A percentile compares a stretch with the other conserved stretches of the same genome.
phyloP scores from a whole-genome alignment of 2,329 filamentous ascomycete genomes.

The Tolypocladium endophyticum region DNA sequence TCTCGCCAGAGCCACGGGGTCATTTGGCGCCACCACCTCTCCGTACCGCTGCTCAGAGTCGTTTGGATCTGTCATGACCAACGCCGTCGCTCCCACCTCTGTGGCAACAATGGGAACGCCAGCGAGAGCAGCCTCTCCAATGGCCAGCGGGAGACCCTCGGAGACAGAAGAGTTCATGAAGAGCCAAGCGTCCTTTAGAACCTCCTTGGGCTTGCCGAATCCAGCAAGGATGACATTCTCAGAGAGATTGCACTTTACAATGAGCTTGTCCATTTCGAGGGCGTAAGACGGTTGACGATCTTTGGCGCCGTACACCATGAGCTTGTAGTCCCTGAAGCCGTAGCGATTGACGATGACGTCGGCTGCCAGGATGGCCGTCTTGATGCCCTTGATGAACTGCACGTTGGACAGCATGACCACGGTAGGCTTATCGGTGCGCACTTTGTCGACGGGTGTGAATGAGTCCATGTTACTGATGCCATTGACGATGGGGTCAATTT shows the following conservation, averaged over 20 bases:
- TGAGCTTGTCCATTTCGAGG: constrained; percentile 46
- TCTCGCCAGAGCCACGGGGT: constrained; percentile 46
- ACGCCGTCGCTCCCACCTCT: constrained; percentile 43
- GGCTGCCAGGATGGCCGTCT: constrained; percentile 51
- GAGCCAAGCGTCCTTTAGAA: constrained; percentile 45
- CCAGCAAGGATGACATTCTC: constrained; percentile 41
- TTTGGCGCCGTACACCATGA: constrained; percentile 53
- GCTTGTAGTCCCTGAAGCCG: constrained; percentile 53
- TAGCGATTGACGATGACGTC: constrained; percentile 56
- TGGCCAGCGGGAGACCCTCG: constrained; percentile 43
- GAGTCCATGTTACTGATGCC: constrained; percentile 55
- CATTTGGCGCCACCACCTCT: constrained; percentile 54
- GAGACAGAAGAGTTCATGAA: constrained; percentile 48
- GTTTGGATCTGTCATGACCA: constrained; percentile 41
- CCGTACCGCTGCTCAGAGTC: constrained; percentile 40
- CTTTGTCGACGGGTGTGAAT: constrained; percentile 48
- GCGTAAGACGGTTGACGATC: constrained; percentile 53
- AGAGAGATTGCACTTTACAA: constrained; percentile 42
- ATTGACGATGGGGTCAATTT: constrained; percentile 55
- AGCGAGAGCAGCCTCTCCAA: constrained; percentile 46
- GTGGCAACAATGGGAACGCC: constrained; percentile 46
- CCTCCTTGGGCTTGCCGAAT: constrained; percentile 44
- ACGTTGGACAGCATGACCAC: constrained; percentile 57
- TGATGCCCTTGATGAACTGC: constrained; percentile 52
- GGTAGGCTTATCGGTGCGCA: constrained; percentile 47